These are phyloP conservation scores for Castanea sativa DNA, from an alignment of 306 rosid genomes.

Conservation along the genomic window DNA sequence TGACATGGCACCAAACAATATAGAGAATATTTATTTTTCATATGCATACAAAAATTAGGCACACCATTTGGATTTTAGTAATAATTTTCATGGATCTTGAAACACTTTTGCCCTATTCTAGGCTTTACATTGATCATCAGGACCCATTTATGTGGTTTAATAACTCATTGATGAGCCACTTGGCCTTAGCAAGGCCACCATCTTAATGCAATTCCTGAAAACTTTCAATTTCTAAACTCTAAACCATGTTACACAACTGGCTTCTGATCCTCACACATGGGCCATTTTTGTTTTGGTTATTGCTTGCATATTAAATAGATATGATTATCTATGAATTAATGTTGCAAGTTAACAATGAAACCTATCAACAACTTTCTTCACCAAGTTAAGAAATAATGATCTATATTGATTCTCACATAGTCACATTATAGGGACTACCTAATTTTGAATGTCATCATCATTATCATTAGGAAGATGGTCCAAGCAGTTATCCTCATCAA, in stretches of 20 bases:
- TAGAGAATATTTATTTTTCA: slow-evolving; percentile 1
- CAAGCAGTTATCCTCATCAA: no score
- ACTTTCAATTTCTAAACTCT: no score
- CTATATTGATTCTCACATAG: not conserved
- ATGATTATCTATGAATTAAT: not conserved
- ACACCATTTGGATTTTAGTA: not conserved
- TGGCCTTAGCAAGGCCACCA: slow-evolving; percentile 2
- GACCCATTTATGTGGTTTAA: not conserved
- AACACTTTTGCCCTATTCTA: not conserved
- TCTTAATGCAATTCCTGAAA: not conserved
- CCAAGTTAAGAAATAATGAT: not conserved
- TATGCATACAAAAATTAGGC: slow-evolving; percentile 1
- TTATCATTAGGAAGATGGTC: not conserved
- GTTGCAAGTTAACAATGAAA: not conserved
- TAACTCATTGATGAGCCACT: slow-evolving; percentile 4
- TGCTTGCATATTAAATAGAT: not conserved
- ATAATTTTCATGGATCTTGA: not conserved
- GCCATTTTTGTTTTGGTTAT: not conserved
- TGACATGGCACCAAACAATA: slow-evolving; percentile 1
- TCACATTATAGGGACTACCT: not conserved
- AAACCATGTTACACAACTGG: not conserved
- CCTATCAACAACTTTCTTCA: not conserved
- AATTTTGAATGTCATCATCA: not conserved
- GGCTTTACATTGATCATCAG: slow-evolving; percentile 4
- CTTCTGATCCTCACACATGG: not conserved